Conservation (phyloP, 2,329 filamentous ascomycete genomes). For the Aspergillus chevalieri region DNA sequence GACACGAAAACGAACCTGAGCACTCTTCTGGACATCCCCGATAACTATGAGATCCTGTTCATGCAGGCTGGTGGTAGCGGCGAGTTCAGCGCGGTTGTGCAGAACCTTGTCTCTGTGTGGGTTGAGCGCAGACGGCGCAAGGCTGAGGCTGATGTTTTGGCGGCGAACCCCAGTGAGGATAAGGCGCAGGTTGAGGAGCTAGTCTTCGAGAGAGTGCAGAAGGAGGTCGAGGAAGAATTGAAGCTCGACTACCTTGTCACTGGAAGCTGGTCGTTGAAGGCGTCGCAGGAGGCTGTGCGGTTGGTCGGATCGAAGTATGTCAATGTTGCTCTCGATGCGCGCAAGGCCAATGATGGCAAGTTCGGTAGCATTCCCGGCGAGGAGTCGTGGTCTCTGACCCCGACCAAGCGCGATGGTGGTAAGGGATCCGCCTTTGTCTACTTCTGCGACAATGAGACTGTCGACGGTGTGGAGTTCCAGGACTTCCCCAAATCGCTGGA, state of each 20-base stretch:
- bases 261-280: constrained; percentile 85
- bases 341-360: constrained; percentile 65
- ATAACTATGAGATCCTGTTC: constrained; percentile 76
- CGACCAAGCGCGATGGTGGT: constrained; percentile 52
- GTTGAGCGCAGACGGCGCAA: constrained; percentile 61
- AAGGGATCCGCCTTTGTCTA: constrained; percentile 65
- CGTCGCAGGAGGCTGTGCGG: constrained; percentile 72
- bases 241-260: constrained; percentile 87
- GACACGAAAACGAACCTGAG: constrained; percentile 69
- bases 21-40: constrained; percentile 71
- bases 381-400: constrained; percentile 65
- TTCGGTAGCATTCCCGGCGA: constrained; percentile 79
- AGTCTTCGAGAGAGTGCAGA: constrained; percentile 55
- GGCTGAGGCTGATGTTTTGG: constrained; percentile 51
- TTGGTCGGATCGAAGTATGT: constrained; percentile 69
- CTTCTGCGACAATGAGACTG: constrained; percentile 77
- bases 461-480: constrained; percentile 84
- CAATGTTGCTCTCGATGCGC: constrained; percentile 67
- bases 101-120: constrained; percentile 81
- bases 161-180: constrained; percentile 36
- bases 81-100: constrained; percentile 75
- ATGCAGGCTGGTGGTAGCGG: constrained; percentile 73
- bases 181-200: constrained; percentile 50
- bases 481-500: constrained; percentile 61
- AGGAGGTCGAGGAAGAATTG: constrained; percentile 62